Evolutionary conservation across 208 protist species (phyloP), one percentile per base, ranked within the genome.

Genomic region (Leishmania braziliensis): DNA sequence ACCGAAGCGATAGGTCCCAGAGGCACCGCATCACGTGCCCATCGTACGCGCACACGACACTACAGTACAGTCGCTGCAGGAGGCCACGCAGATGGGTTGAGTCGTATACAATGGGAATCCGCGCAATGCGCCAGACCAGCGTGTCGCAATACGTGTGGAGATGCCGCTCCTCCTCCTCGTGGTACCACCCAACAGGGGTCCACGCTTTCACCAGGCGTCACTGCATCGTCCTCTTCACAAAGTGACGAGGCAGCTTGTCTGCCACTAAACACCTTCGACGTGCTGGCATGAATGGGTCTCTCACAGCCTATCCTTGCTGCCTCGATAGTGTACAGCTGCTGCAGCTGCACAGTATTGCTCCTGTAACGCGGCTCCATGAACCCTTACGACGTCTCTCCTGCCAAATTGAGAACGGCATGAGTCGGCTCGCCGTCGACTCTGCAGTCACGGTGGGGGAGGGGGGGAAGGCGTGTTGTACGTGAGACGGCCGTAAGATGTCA

Each of bases 31-130:
- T 99, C 43, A 86, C 86, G 63, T 98, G 90, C 43, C 82, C 85
- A 14, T 93, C 68, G 43, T 86, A 63, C 82, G 97, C 95, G 86
- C 99, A 99, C 74, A 98, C 91, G 46, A 95, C 89, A 51, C 90
- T 97, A 72, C 89, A 92, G 53, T 97, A 94, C 43, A 99, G 78
- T 46, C 96, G 89, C 51, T 96, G 96, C 77, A 92, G 95, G 50
- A 99, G 72, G 53, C 97, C 96, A 58, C 75, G 72, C 39, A 89
- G 66, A 86, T 99, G 97, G 62, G 84, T 93, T 56, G 89, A 88
- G 71, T 97, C 97, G 89, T 99, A 99, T 5, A 98, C 92, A 78
- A 96, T 91, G 53, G 97, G 88, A 54, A 98, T 93, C 69, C 97
- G 86, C 46, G 98, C 60, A 79, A 99, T 98, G 62, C 97, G 79